Evolutionary conservation across 495 filamentous ascomycete genomes (phyloP), one percentile per base, ranked within the genome.

Genomic region (Aspergillus mulundensis): DNA sequence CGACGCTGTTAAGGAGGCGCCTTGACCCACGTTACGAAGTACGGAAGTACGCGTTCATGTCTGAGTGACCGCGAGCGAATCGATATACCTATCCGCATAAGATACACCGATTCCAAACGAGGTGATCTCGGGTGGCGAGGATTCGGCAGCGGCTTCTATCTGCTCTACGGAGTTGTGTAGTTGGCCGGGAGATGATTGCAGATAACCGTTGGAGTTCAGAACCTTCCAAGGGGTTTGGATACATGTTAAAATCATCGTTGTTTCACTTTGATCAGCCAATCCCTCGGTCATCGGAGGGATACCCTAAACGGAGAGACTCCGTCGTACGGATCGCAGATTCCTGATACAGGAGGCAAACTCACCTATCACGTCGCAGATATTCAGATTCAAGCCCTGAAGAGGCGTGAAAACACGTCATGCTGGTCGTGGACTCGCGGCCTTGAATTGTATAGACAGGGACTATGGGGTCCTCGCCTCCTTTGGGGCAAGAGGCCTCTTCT

Each of bases 201-300:
- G n/a, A n/a, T n/a, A n/a, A 12, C n/a, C 12, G 1, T 10, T 5
- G 38, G 14, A 15, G 2, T 5, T 40, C 1, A 8, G 8, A 40
- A 12, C n/a, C 38, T 40, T 40, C n/a, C n/a, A 18, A 3, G 5
- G n/a, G 18, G 14, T 1, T 40, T 18, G n/a, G n/a, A 16, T 5
- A 40, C 5, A 40, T 2, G 5, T 6, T 36, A 14, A 40, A 40
- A 4, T 18, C 3, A 40, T 40, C n/a, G 30, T 12, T 16, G 46
- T 50, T 50, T 50, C 46, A 50, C 30, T 12, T 39, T 16, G 36
- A 51, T 50, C 42, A 50, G 25, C 50, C 30, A 41, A 51, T 16
- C 12, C n/a, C 46, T 21, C 30, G 28, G 46, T 8, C 16, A 36
- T 38, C 46, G 46, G 46, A 38, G 46, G 7, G 46, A 20, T 50